Percentiles rank a stretch among this genome's conserved stretches.
Conservation (phyloP, 805 yeast genomes). For the Ogataea pini region DNA sequence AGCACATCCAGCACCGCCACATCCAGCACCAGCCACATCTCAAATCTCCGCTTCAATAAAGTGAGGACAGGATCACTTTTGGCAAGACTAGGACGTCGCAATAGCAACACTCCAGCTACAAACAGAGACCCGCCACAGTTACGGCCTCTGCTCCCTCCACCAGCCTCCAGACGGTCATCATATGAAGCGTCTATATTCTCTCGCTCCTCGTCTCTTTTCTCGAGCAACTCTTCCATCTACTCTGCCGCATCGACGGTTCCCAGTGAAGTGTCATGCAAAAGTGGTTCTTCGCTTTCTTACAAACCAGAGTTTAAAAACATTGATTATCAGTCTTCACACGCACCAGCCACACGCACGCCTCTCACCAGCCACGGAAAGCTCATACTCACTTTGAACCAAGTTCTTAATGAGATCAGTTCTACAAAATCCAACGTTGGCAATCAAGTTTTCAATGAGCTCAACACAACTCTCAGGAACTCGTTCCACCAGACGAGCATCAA, state of each 20-base stretch:
- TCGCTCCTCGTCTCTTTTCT: slow-evolving; percentile 12
- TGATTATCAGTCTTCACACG: slow-evolving; percentile 7
- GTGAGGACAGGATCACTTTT: slow-evolving; percentile 15
- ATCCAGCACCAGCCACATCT: neutral
- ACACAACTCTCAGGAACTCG: slow-evolving; percentile 17
- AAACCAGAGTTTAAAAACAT: slow-evolving; percentile 1
- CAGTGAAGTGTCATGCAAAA: slow-evolving; percentile 6
- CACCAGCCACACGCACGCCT: neutral
- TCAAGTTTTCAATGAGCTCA: slow-evolving; percentile 29
- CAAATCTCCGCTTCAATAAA: slow-evolving; percentile 4
- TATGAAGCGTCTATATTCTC: slow-evolving; percentile 12
- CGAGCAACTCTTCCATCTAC: slow-evolving; percentile 11
- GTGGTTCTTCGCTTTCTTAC: too few species aligned
- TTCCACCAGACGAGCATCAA: slow-evolving; percentile 7
- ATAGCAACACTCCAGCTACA: neutral
- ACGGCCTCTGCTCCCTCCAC: slow-evolving; percentile 3
- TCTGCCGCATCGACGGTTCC: slow-evolving; percentile 12
- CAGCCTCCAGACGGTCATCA: slow-evolving; percentile 11
- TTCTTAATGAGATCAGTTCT: slow-evolving; percentile 22
- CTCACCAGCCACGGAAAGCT: slow-evolving; percentile 1
- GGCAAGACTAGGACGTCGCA: slow-evolving; percentile 10
- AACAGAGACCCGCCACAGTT: slow-evolving; percentile 2
- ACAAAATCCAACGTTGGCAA: slow-evolving; percentile 25
- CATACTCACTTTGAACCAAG: slow-evolving; percentile 17
- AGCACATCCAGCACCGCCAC: neutral